Evolutionary conservation across 2,329 filamentous ascomycete genomes (phyloP).

Genomic region (Ramularia collo-cygni): DNA sequence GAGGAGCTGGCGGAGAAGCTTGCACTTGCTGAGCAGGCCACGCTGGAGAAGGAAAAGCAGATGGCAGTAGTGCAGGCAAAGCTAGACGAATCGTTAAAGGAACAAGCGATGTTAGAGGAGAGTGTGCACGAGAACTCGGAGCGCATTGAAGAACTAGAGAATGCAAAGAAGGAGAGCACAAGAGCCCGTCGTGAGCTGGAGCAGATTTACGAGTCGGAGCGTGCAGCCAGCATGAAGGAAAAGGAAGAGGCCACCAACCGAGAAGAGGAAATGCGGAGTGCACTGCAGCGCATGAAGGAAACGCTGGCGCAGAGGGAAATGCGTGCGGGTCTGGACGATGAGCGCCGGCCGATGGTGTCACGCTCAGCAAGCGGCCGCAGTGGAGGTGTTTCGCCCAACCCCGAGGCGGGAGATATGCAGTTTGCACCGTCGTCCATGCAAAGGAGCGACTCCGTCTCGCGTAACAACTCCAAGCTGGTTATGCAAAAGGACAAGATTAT

Average conservation of each 20-base stretch:
- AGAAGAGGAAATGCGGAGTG: conserved; percentile 83
- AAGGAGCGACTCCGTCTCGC: conserved; percentile 66
- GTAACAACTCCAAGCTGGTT: conserved; percentile 73
- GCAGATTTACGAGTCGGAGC: conserved; percentile 84
- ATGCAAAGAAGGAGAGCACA: conserved; percentile 76
- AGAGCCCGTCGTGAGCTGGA: conserved; percentile 87
- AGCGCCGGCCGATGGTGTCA: conserved; percentile 46
- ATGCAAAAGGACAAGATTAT: conserved; percentile 96
- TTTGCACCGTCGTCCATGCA: conserved; percentile 78
- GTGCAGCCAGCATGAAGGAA: conserved; percentile 79
- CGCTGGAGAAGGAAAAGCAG: conserved; percentile 62
- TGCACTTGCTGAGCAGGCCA: conserved; percentile 77
- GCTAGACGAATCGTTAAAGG: conserved; percentile 74
- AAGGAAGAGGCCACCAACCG: conserved; percentile 79
- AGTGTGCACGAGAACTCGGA: conserved; percentile 79
- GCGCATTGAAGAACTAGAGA: conserved; percentile 70
- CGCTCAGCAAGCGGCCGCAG: conserved; percentile 23
- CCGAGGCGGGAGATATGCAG: conserved; percentile 51
- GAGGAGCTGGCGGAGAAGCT: conserved; percentile 81
- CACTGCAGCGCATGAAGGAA: conserved; percentile 89
- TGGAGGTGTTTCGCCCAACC: conserved; percentile 49
- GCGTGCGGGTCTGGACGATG: conserved; percentile 44
- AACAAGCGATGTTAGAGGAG: conserved; percentile 84
- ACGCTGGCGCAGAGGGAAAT: conserved; percentile 68
- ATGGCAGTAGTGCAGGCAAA: conserved; percentile 75